Evolutionary conservation across 306 rosid species (phyloP).

Genomic region (Comarum palustre): DNA sequence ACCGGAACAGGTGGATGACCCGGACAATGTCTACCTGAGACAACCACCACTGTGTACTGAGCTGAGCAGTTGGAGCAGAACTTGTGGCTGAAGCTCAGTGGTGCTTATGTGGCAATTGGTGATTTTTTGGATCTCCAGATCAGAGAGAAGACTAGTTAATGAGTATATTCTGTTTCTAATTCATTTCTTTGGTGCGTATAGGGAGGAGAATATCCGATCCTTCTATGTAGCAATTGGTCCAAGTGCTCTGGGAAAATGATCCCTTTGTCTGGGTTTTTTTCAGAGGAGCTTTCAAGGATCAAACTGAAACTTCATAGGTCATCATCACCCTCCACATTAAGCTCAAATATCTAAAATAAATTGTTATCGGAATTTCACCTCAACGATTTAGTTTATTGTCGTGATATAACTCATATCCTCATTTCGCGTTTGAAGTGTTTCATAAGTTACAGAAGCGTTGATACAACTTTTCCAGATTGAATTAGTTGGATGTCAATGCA

Average conservation of each 20-base stretch:
- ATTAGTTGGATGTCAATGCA: neutral
- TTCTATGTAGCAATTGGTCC: neutral
- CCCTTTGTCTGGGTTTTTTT: conserved; percentile 3
- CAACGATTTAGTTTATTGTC: neutral
- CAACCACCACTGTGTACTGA: neutral
- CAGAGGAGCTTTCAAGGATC: neutral
- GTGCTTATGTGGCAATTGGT: conserved; percentile 9
- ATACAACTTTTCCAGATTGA: neutral
- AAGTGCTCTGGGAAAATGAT: too few relatives aligned
- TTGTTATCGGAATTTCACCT: neutral
- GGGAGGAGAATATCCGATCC: neutral
- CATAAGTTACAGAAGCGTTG: neutral
- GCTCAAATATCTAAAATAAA: neutral
- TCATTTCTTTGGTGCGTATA: neutral
- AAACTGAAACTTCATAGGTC: neutral
- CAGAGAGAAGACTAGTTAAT: neutral
- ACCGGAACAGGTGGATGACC: neutral
- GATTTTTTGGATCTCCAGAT: neutral
- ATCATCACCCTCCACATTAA: neutral
- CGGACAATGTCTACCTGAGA: neutral
- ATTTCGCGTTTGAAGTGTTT: neutral
- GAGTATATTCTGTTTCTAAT: conserved; percentile 2
- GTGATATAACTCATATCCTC: neutral
- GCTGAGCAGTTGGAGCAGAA: conserved; percentile 1
- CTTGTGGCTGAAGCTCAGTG: neutral